Conservation (phyloP, 139 green algal genomes). For the Desmodesmus armatus region DNA sequence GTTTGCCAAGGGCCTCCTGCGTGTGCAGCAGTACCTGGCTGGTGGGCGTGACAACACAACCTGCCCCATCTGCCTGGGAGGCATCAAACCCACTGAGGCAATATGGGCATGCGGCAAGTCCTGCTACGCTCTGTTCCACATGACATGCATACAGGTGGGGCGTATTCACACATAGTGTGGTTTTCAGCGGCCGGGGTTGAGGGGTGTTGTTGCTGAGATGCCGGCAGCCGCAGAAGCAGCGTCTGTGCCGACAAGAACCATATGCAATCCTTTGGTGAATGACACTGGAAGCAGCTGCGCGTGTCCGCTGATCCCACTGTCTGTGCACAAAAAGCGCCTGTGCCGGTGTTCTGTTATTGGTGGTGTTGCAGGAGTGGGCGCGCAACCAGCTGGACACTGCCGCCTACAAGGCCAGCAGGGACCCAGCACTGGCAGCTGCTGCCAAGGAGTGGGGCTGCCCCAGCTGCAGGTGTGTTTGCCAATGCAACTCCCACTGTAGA, state of each 20-base stretch:
- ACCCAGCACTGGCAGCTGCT: background rate
- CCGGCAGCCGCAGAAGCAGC: no score
- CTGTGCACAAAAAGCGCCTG: no score
- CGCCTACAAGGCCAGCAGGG: slow-evolving; percentile 37
- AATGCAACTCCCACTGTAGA: no score
- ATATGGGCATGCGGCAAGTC: slow-evolving; percentile 72
- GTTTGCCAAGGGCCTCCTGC: slow-evolving; percentile 56
- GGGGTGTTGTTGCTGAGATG: no score
- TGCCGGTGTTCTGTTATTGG: background rate
- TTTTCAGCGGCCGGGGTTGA: no score
- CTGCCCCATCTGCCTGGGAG: slow-evolving; percentile 78
- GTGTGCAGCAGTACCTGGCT: slow-evolving; percentile 70
- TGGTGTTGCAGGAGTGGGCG: slow-evolving; percentile 70
- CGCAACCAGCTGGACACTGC: slow-evolving; percentile 67
- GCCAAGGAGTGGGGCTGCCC: slow-evolving; percentile 77
- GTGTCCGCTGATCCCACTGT: no score
- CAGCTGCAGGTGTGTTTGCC: slow-evolving; percentile 82
- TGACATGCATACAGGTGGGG: slow-evolving; percentile 77
- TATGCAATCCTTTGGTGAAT: no score
- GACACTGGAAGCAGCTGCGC: no score
- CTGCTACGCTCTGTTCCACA: slow-evolving; percentile 79
- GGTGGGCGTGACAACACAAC: slow-evolving; percentile 44
- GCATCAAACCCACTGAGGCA: slow-evolving; percentile 64
- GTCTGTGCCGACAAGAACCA: no score
- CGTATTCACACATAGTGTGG: background rate